These are phyloP conservation scores for Cruciata laevipes DNA, from an alignment of 257 asterid species.

Conservation along the genomic window DNA sequence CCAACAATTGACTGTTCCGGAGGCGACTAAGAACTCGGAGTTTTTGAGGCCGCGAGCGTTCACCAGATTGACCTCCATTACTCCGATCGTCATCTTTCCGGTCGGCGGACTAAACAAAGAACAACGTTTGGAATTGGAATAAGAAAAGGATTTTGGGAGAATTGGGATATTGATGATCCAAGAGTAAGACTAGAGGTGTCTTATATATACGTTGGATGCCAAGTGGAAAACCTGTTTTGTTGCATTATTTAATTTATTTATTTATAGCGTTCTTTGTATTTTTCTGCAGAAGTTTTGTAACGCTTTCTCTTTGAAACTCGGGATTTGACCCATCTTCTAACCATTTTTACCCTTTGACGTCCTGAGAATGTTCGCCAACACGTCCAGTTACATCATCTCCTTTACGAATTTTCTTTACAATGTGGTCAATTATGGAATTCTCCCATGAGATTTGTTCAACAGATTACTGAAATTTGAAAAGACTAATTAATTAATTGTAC, in stretches of 20 bases:
- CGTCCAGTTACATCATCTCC: background rate
- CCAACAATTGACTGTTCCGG: background rate
- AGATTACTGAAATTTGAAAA: no score
- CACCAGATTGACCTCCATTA: conserved; percentile 27
- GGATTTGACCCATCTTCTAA: background rate
- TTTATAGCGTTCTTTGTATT: background rate
- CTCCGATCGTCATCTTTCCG: conserved; percentile 22
- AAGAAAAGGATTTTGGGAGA: background rate
- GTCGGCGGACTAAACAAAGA: background rate
- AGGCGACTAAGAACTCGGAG: conserved; percentile 17
- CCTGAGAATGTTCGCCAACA: background rate
- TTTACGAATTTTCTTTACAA: background rate
- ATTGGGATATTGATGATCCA: background rate
- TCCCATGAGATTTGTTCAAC: background rate
- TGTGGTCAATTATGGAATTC: background rate
- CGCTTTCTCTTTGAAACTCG: background rate
- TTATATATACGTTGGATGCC: background rate
- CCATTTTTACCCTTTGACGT: background rate
- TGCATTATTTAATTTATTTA: no score
- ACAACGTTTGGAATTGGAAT: background rate
- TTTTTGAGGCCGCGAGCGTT: conserved; percentile 25
- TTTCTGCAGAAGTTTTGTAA: background rate
- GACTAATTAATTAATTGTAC: no score
- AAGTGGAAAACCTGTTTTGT: background rate
- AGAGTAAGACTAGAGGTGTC: background rate